Evolutionary conservation across 352 stramenopile genomes (phyloP).

Genomic region (Pelagophyceae sp.): DNA sequence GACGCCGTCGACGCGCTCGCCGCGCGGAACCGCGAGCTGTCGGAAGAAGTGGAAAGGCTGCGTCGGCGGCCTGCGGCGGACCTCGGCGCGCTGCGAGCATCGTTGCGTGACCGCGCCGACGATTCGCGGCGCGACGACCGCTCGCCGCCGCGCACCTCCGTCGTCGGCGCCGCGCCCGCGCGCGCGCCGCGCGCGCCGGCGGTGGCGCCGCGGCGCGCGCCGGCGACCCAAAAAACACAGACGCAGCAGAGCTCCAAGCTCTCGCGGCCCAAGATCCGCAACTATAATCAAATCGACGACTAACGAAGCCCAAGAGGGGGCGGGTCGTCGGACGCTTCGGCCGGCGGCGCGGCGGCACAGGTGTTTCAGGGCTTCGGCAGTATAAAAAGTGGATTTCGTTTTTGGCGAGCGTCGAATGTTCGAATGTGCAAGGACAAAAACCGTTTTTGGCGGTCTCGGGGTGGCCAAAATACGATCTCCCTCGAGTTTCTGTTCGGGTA

Average conservation of each 20-base stretch:
- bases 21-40: background rate
- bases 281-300: slow-evolving; percentile 2
- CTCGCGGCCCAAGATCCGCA: background rate
- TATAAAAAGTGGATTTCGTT: too few species aligned
- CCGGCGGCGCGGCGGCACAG: too few species aligned
- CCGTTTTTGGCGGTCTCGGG: too few species aligned
- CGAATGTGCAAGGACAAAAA: too few species aligned
- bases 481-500: too few species aligned
- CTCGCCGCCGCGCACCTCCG: background rate
- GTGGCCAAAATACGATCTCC: too few species aligned
- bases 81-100: background rate
- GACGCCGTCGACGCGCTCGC: too few species aligned
- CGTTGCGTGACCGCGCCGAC: background rate
- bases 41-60: background rate
- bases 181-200: background rate
- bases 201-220: background rate
- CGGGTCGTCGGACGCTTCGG: too few species aligned
- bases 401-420: too few species aligned
- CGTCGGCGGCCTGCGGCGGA: background rate
- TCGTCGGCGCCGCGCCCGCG: background rate
- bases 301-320: too few species aligned
- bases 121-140: background rate
- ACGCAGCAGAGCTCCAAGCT: too few species aligned
- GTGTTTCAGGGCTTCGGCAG: too few species aligned
- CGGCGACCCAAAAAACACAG: background rate